phyloP scores from a whole-genome alignment of 352 stramenopile species.

The Phytophthora citrophthora region DNA sequence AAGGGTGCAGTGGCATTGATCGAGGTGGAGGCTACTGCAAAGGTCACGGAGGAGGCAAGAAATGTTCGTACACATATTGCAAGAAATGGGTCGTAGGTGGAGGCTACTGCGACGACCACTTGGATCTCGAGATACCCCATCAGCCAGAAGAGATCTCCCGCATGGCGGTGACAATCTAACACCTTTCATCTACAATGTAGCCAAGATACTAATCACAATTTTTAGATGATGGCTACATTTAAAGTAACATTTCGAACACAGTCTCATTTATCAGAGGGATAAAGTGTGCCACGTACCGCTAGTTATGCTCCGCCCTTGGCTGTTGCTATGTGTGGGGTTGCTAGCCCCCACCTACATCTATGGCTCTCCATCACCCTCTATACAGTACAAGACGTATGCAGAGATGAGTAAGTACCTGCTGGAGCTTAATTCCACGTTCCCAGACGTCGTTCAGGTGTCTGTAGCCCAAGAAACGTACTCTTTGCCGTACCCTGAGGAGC shows the following conservation, averaged over 20 bases:
- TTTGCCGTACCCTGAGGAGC: slow-evolving; percentile 73
- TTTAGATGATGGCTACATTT: too few species aligned
- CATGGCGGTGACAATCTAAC: slow-evolving; percentile 59
- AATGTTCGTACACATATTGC: slow-evolving; percentile 72
- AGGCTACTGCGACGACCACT: slow-evolving; percentile 73
- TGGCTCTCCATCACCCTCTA: slow-evolving; percentile 14
- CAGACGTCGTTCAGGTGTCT: slow-evolving; percentile 80
- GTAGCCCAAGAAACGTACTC: slow-evolving; percentile 86
- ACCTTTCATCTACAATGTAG: slow-evolving; percentile 3
- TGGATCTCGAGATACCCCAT: slow-evolving; percentile 67
- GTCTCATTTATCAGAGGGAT: slow-evolving; percentile 8
- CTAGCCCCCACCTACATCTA: not conserved
- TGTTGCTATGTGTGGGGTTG: slow-evolving; percentile 13
- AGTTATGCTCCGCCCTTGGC: slow-evolving; percentile 15
- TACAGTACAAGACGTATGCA: slow-evolving; percentile 73
- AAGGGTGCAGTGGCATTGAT: slow-evolving; percentile 72
- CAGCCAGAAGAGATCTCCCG: slow-evolving; percentile 62
- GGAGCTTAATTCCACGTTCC: slow-evolving; percentile 76
- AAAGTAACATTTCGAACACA: too few species aligned
- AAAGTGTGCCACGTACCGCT: slow-evolving; percentile 14
- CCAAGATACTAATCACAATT: slow-evolving; percentile 1
- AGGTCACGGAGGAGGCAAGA: slow-evolving; percentile 83
- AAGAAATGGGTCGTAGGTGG: slow-evolving; percentile 84
- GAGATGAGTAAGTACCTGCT: slow-evolving; percentile 71
- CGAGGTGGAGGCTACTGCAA: slow-evolving; percentile 87